These are phyloP conservation scores for Cylindrodendrum hubeiense DNA, from an alignment of 2,329 filamentous ascomycete genomes.

Conservation along the genomic window DNA sequence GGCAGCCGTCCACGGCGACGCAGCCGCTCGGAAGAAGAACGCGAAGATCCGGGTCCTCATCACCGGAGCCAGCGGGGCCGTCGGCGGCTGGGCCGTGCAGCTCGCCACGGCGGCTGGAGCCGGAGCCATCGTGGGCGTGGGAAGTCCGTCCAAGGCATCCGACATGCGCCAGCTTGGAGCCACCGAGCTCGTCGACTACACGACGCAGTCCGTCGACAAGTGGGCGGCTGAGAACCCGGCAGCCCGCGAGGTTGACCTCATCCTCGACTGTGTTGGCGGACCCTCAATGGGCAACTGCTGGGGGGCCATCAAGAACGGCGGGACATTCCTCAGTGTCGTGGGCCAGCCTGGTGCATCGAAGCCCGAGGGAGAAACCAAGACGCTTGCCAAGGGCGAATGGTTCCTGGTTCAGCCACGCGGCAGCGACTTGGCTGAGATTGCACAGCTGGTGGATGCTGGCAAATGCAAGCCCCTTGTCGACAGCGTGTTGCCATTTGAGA, in stretches of 20 bases:
- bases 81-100: conserved; percentile 56
- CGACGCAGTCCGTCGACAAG: conserved; percentile 41
- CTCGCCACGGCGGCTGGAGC: conserved; percentile 48
- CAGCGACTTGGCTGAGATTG: conserved; percentile 50
- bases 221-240: conserved; percentile 47
- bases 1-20: conserved; percentile 44
- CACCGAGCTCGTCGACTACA: conserved; percentile 54
- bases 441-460: conserved; percentile 50
- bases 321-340: conserved; percentile 50
- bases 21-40: conserved; percentile 44
- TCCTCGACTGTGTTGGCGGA: conserved; percentile 55
- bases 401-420: conserved; percentile 55
- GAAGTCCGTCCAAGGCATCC: conserved; percentile 45
- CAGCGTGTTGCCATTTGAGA: conserved; percentile 53
- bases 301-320: conserved; percentile 50
- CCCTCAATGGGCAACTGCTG: conserved; percentile 48
- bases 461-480: conserved; percentile 51
- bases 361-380: conserved; percentile 46
- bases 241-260: conserved; percentile 47
- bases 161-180: conserved; percentile 50
- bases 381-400: conserved; percentile 47
- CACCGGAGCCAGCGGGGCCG: conserved; percentile 54
- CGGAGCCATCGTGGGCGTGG: conserved; percentile 51
- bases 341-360: conserved; percentile 45
- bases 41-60: conserved; percentile 50